Percentiles rank a stretch among this genome's conserved stretches.
Evolutionary conservation across 495 filamentous ascomycete species (phyloP).

Genomic region (Penicillium pancosmium): DNA sequence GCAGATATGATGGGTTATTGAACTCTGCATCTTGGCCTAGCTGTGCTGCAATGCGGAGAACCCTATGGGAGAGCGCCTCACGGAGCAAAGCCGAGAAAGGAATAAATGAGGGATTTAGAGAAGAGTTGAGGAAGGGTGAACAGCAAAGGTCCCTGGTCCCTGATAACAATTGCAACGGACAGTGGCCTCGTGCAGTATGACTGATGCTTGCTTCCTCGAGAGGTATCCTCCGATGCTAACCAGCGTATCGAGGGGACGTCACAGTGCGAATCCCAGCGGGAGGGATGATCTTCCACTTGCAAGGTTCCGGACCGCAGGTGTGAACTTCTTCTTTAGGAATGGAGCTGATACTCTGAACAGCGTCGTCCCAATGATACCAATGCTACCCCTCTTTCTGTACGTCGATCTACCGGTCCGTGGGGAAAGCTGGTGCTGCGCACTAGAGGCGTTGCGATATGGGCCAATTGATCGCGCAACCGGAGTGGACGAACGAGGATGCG

Average conservation of each 20-base stretch:
- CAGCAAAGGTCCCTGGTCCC: slow-evolving; percentile 37
- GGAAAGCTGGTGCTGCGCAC: slow-evolving; percentile 44
- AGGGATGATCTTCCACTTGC: slow-evolving; percentile 28
- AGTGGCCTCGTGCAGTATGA: slow-evolving; percentile 39
- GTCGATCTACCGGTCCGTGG: slow-evolving; percentile 45
- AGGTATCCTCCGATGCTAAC: slow-evolving; percentile 23
- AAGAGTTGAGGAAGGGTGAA: slow-evolving; percentile 5
- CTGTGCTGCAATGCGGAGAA: slow-evolving; percentile 49
- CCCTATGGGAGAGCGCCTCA: slow-evolving; percentile 50
- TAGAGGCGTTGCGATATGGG: slow-evolving; percentile 34
- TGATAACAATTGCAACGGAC: slow-evolving; percentile 45
- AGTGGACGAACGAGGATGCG: slow-evolving; percentile 24
- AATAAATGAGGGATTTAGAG: slow-evolving; percentile 12
- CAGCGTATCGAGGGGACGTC: slow-evolving; percentile 25
- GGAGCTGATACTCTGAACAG: slow-evolving; percentile 23
- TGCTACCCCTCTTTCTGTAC: slow-evolving; percentile 36
- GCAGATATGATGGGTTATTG: slow-evolving; percentile 46
- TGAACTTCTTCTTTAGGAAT: slow-evolving; percentile 24
- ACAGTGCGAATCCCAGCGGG: slow-evolving; percentile 18
- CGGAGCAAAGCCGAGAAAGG: slow-evolving; percentile 24
- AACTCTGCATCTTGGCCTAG: slow-evolving; percentile 56
- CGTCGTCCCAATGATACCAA: slow-evolving; percentile 27
- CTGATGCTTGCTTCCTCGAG: slow-evolving; percentile 5
- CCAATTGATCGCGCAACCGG: slow-evolving; percentile 39
- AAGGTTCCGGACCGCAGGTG: slow-evolving; percentile 21